Base-by-base conservation (phyloP, 257 asterid genomes). In the Lantana camara region DNA sequence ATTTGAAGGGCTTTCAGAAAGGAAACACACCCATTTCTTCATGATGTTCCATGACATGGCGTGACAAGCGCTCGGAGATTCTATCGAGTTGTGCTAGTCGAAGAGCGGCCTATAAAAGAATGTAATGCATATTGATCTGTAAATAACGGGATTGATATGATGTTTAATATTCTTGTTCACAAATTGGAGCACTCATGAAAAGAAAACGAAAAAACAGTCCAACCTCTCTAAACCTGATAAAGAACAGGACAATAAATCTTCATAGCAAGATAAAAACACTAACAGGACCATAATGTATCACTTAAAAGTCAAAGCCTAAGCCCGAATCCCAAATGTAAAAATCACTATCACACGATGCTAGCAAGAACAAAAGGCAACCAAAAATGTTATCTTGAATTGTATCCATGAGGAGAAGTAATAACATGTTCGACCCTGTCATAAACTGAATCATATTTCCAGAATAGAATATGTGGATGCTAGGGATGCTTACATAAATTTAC, bases 1-100 rank as follows among this genome's bases (percentile, higher is more conserved):
- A 60, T 58, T 34, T 45, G 23, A 64, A 65, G 62, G 47, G 73
- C 24, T 57, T 45, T 55, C 55, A 57, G 67, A 54, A 68, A 64
- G 73, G 81, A 69, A 60, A 69, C 95, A 70, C 70, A 89, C 99
- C 99, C 99, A 94, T 94, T 78, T 86, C 94, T 85, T 94, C 98
- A 66, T 94, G 93, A 86, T 94, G 95, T 77, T 85, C 95, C 98
- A 94, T 90, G 64, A 94, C 98, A 82, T 90, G 98, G 75, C 74
- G 83, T 53, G 99, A 91, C 77, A 94, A 81, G 73, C 90, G 79
- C 79, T 94, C 98, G 40, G 96, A 80, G 71, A 88, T 91, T 73
- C 71, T 82, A 70, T 94, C 99, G 78, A 94, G 77, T 71, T 94
- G 99, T 35, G 89, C 84, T 74, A 94, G 70, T 68, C 96, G 88